Evolutionary conservation across 164 flowering plant genomes (phyloP).

Genomic region (Santalum album): DNA sequence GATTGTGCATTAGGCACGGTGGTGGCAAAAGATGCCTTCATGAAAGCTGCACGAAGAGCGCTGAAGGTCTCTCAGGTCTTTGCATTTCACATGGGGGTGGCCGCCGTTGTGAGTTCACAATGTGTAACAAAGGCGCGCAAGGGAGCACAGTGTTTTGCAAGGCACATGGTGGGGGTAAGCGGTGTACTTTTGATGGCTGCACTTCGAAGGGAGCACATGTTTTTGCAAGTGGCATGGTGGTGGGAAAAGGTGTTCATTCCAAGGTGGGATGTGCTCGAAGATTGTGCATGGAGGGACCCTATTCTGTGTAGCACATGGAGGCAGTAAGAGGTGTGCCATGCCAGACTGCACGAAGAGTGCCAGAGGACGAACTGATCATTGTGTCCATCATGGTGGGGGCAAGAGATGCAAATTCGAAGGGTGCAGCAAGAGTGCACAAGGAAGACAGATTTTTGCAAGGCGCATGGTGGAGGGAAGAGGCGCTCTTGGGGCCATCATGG

Average conservation of each 20-base stretch:
- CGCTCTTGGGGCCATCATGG: conserved; percentile 83
- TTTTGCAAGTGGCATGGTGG: conserved; percentile 97
- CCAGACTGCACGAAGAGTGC: conserved; percentile 91
- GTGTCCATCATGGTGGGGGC: conserved; percentile 97
- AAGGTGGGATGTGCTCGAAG: conserved; percentile 67
- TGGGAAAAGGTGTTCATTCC: conserved; percentile 77
- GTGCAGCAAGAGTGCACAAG: conserved; percentile 89
- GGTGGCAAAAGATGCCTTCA: conserved; percentile 94
- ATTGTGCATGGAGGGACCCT: conserved; percentile 90
- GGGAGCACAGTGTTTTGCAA: conserved; percentile 94
- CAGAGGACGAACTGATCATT: conserved; percentile 73
- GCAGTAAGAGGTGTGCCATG: conserved; percentile 87
- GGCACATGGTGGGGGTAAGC: conserved; percentile 92
- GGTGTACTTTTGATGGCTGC: conserved; percentile 74
- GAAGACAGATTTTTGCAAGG: conserved; percentile 92
- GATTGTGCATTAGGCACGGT: conserved; percentile 87
- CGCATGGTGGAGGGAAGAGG: conserved; percentile 91
- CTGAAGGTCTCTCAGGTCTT: conserved; percentile 90
- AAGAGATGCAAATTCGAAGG: conserved; percentile 76
- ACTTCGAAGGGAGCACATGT: conserved; percentile 86
- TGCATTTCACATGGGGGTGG: conserved; percentile 99
- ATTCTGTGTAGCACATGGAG: conserved; percentile 89
- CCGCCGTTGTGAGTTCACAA: conserved; percentile 59
- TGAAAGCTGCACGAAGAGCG: conserved; percentile 83
- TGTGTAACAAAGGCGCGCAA: conserved; percentile 86